Evolutionary conservation across 495 filamentous ascomycete species (phyloP), one percentile per base, ranked within the genome.

Genomic region (Acidiella bohemica): DNA sequence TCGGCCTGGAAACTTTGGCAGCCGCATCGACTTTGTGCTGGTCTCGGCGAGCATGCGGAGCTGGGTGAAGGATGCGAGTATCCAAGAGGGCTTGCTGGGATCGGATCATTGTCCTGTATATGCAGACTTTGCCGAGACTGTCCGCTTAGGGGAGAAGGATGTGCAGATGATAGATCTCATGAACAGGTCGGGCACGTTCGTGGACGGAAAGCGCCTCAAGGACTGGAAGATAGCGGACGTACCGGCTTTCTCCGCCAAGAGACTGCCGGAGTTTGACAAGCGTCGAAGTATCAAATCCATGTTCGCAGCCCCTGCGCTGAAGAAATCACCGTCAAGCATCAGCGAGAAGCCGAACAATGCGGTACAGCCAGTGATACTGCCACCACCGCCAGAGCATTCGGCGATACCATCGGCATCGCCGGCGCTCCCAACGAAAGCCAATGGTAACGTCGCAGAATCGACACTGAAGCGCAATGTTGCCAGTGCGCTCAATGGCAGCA

Each of bases 91-190:
- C 3, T 64, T 97, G 7, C 75, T 94, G 71, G 90, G 90, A 9
- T 97, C 90, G 0, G 90, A 97, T 53, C 90, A 97, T 57, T 97
- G 90, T 50, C 90, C 90, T 0, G 88, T 97, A 3, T 96, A 76
- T 57, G 83, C 80, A 10, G 60, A 70, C n/a, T 67, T 87, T 25
- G 78, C 80, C 34, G 70, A 86, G 24, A 61, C 50, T 0, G 69
- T 93, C 5, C 42, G 53, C 0, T 44, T 68, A 4, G 56, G 67
- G 30, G 77, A 65, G 3, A 42, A 62, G 20, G 51, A 67, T 25
- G 56, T 75, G 5, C 48, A 74, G 54, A 65, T 88, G 9, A 62
- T 57, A 11, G 86, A 95, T 56, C 55, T 93, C 30, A 72, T 93
- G 71, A 95, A 87, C 51, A 82, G 84, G 0, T 52, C 66, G 1